Conservation (phyloP, 1,284 basidiomycete species). For the Boletellus dicymbophilus region DNA sequence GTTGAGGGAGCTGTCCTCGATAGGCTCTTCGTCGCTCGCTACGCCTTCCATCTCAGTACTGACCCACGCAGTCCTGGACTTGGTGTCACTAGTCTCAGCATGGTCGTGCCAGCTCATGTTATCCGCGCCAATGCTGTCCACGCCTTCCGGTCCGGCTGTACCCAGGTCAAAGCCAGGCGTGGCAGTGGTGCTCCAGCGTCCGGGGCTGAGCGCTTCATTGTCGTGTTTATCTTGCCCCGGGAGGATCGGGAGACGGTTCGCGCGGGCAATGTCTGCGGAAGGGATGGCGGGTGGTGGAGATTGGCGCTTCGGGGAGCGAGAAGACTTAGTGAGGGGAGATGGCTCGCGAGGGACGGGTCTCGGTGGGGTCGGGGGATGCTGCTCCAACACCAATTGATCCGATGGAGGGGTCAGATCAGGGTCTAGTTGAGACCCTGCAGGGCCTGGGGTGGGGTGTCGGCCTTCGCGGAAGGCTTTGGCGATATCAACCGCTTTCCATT, state of each 20-base stretch:
- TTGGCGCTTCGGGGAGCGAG: conserved; percentile 24
- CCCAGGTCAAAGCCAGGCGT: conserved; percentile 51
- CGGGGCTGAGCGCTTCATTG: conserved; percentile 44
- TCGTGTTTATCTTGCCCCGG: conserved; percentile 23
- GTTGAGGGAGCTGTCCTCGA: conserved; percentile 18
- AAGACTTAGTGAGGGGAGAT: conserved; percentile 18
- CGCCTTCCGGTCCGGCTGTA: conserved; percentile 6
- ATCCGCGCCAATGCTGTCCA: conserved; percentile 8
- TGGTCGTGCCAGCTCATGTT: conserved; percentile 26
- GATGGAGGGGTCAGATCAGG: conserved; percentile 26
- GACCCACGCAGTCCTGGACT: conserved; percentile 25
- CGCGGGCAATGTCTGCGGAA: conserved; percentile 33
- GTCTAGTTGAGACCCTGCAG: conserved; percentile 46
- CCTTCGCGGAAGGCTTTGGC: conserved; percentile 89
- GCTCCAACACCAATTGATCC: conserved; percentile 20
- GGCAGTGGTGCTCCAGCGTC: conserved; percentile 63
- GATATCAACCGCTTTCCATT: conserved; percentile 93
- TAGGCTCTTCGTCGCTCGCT: conserved; percentile 19
- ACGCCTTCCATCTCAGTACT: conserved; percentile 30
- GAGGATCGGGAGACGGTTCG: conserved; percentile 26
- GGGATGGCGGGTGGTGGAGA: conserved; percentile 32
- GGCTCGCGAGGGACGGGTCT: conserved; percentile 21
- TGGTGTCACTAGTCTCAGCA: conserved; percentile 6
- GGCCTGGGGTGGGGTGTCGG: conserved; percentile 67
- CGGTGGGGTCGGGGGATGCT: conserved; percentile 20